phyloP scores from a whole-genome alignment of 148 eudicot genomes.

The Rhododendron henanense region DNA sequence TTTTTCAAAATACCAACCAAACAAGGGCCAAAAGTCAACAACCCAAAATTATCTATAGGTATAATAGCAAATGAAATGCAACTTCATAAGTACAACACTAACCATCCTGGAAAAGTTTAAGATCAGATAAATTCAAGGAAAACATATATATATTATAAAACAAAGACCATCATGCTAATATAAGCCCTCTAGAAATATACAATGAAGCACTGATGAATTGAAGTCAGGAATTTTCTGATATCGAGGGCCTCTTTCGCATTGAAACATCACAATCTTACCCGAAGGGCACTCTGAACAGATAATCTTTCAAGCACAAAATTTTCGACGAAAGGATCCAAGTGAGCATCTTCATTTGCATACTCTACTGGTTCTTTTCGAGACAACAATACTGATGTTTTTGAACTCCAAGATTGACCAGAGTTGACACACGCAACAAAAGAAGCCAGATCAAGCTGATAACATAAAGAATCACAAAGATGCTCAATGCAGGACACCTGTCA shows the following conservation, averaged over 20 bases:
- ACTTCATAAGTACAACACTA: not conserved
- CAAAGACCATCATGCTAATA: too few species aligned
- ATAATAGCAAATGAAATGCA: not conserved
- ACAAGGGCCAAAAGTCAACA: not conserved
- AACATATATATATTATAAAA: not conserved
- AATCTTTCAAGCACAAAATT: constrained; percentile 94
- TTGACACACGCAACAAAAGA: constrained; percentile 92
- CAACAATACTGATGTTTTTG: constrained; percentile 62
- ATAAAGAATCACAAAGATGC: constrained; percentile 85
- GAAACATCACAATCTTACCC: constrained; percentile 44
- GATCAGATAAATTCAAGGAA: not conserved
- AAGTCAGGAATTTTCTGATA: not conserved
- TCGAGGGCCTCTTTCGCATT: not conserved
- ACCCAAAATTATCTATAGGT: too few species aligned
- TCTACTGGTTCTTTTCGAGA: constrained; percentile 57
- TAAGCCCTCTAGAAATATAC: not conserved
- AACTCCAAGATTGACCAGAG: constrained; percentile 87
- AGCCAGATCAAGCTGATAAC: constrained; percentile 95
- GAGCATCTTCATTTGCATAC: constrained; percentile 36
- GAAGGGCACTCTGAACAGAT: constrained; percentile 83
- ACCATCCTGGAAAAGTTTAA: constrained; percentile 1
- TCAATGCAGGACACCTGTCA: constrained; percentile 78
- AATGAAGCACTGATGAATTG: not conserved
- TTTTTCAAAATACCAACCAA: too few species aligned
- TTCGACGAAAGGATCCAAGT: constrained; percentile 87